Conservation (phyloP, 163 green algal genomes). For the Botryococcus braunii region DNA sequence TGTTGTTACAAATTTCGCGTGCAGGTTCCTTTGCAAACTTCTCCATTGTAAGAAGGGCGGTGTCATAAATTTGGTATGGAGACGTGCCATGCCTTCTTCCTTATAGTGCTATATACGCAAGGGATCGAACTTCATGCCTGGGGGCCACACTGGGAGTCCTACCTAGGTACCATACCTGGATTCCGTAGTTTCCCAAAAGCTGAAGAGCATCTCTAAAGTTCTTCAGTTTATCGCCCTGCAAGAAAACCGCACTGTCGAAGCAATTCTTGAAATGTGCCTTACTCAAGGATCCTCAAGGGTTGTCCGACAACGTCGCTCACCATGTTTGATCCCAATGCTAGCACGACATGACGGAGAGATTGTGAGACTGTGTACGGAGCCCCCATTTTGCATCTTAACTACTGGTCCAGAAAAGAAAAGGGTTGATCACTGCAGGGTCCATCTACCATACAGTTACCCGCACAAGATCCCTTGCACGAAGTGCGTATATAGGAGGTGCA, state of each 20-base stretch:
- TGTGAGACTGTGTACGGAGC: too few species aligned
- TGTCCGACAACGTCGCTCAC: conserved; percentile 13
- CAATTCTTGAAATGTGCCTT: conserved; percentile 23
- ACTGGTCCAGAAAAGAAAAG: too few species aligned
- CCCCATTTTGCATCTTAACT: too few species aligned
- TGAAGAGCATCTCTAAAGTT: conserved; percentile 26
- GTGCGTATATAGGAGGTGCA: too few species aligned
- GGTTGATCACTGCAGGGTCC: too few species aligned
- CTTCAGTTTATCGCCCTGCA: conserved; percentile 26
- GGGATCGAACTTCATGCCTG: background rate
- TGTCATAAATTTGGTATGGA: background rate
- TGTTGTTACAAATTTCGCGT: background rate
- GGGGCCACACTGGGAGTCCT: background rate
- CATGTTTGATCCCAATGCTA: conserved; percentile 56
- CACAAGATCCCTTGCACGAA: too few species aligned
- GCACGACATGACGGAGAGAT: too few species aligned
- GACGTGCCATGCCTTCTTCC: background rate
- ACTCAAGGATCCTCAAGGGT: background rate
- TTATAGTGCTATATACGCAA: background rate
- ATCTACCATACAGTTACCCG: too few species aligned
- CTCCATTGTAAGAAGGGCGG: background rate
- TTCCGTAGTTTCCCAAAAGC: conserved; percentile 19
- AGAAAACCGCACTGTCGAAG: background rate
- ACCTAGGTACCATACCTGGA: conserved; percentile 27
- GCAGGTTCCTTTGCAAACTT: background rate